Evolutionary conservation across 2,329 filamentous ascomycete species (phyloP), one percentile per base, ranked within the genome.

Genomic region (Lachnellula occidentalis): DNA sequence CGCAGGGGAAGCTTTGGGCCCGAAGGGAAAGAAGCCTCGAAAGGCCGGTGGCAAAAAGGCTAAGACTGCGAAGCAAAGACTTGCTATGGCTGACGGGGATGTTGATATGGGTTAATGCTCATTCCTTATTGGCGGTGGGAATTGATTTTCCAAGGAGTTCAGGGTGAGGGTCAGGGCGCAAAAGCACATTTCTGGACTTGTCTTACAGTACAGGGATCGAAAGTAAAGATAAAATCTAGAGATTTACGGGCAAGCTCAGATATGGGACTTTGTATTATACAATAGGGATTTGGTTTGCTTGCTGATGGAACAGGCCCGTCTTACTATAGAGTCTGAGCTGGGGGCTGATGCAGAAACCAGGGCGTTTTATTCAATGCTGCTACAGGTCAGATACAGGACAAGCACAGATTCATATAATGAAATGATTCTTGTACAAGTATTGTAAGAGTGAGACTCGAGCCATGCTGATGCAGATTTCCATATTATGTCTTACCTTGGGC

Each of bases 1-100:
- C 11, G 52, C 58, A 48, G 74, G 71, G 4, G 73, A 73, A 41
- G 78, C 80, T 34, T 67, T 71, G 62, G 67, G 72, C 41, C 68
- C 72, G 53, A 69, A 77, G 68, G 77, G 82, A 73, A 83, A 87
- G 75, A 78, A 84, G 69, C 71, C 53, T 64, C 70, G 51, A 69
- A 67, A 66, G 55, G 69, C 74, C 54, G 82, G 76, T 53, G 82
- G 76, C 54, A 85, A 86, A 70, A 81, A 81, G 68, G 83, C 83
- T 55, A 87, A 87, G 73, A 86, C 83, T 15, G 78, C 83, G 3
- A 87, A 87, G 70, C 83, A 87, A 67, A 75, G 84, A 54, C 76
- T 87, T 51, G 83, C 83, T 19, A 83, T 87, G 69, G 84, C 83
- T 3, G 85, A 87, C 63, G 85, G 83, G 50, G 71, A 78, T 54